A percentile compares a stretch with the other conserved stretches of the same genome.
Evolutionary conservation across 768 basidiomycete genomes (phyloP).

Genomic region (Heimioporus sp.): DNA sequence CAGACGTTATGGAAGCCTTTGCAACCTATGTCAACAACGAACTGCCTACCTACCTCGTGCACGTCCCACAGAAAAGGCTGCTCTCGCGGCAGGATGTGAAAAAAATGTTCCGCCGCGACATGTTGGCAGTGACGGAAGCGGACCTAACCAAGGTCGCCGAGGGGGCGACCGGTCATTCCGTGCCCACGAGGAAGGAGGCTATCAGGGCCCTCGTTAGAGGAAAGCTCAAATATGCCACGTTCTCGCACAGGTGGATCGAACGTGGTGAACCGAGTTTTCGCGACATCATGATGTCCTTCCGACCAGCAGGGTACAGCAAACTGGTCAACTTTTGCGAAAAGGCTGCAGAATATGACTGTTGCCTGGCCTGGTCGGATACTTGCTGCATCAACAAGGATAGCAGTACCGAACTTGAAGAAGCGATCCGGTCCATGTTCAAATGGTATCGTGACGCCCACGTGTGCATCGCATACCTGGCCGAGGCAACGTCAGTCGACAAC

Average conservation of each 20-base stretch:
- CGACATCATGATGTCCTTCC: slow-evolving; percentile 29
- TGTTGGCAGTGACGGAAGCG: slow-evolving; percentile 24
- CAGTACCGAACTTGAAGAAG: slow-evolving; percentile 34
- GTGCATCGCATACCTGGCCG: slow-evolving; percentile 32
- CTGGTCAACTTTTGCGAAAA: slow-evolving; percentile 25
- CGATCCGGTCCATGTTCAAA: slow-evolving; percentile 34
- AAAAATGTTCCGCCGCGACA: slow-evolving; percentile 27
- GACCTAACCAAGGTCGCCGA: slow-evolving; percentile 18
- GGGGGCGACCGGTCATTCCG: slow-evolving; percentile 20
- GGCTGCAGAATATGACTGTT: slow-evolving; percentile 26
- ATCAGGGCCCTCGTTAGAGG: slow-evolving; percentile 18
- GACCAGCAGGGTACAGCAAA: slow-evolving; percentile 26
- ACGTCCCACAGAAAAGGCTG: slow-evolving; percentile 25
- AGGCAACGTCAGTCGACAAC: slow-evolving; percentile 29
- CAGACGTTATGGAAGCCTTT: slow-evolving; percentile 25
- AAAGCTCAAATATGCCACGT: slow-evolving; percentile 27
- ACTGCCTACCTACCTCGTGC: slow-evolving; percentile 26
- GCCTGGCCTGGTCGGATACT: slow-evolving; percentile 35
- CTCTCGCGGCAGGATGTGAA: slow-evolving; percentile 32
- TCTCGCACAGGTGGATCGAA: slow-evolving; percentile 32
- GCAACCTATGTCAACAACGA: slow-evolving; percentile 28
- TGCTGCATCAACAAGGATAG: slow-evolving; percentile 35
- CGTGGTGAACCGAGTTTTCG: slow-evolving; percentile 28
- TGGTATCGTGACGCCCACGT: slow-evolving; percentile 29
- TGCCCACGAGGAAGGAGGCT: slow-evolving; percentile 27